Evolutionary conservation across 2,329 filamentous ascomycete genomes (phyloP).

Genomic region (Xylaria sp.): DNA sequence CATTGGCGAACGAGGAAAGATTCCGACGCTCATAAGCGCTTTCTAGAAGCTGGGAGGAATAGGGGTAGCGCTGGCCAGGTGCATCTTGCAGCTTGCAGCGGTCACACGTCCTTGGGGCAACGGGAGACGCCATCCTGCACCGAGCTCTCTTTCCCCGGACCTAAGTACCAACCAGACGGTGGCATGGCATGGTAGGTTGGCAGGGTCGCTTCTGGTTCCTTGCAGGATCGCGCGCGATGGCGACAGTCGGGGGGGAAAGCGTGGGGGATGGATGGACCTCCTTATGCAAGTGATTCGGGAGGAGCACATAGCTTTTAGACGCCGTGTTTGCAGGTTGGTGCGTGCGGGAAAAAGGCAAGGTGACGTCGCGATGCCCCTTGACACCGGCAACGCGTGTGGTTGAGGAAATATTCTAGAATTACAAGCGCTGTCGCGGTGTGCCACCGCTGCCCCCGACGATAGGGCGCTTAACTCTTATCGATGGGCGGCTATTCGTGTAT

Average conservation of each 20-base stretch:
- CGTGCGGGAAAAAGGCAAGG: constrained; percentile 2
- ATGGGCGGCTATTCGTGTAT: constrained; percentile 32
- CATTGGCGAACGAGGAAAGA: constrained; percentile 10
- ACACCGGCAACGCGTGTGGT: constrained; percentile 17
- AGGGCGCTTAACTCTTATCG: constrained; percentile 31
- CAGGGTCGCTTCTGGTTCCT: constrained; percentile 25
- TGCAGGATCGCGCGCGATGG: constrained; percentile 29
- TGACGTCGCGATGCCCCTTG: constrained; percentile 22
- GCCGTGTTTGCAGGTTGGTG: constrained; percentile 17
- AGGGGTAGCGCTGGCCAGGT: constrained; percentile 7
- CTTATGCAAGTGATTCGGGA: constrained; percentile 30
- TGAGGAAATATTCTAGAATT: constrained; percentile 32
- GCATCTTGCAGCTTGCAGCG: constrained; percentile 9
- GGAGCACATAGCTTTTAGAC: constrained; percentile 27
- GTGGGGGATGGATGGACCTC: constrained; percentile 23
- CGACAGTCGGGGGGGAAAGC: constrained; percentile 24
- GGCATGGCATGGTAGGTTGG: constrained; percentile 8
- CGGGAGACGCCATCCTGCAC: constrained; percentile 26
- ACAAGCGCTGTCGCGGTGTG: constrained; percentile 16
- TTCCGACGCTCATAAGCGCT: constrained; percentile 20
- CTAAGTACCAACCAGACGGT: constrained; percentile 18
- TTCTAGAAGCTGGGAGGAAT: constrained; percentile 26
- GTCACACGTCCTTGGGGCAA: constrained; percentile 8
- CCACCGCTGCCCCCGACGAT: constrained; percentile 17
- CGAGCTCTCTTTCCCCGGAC: constrained; percentile 23